Evolutionary conservation across 2,329 filamentous ascomycete genomes (phyloP).

Genomic region (Botrytis fragariae): DNA sequence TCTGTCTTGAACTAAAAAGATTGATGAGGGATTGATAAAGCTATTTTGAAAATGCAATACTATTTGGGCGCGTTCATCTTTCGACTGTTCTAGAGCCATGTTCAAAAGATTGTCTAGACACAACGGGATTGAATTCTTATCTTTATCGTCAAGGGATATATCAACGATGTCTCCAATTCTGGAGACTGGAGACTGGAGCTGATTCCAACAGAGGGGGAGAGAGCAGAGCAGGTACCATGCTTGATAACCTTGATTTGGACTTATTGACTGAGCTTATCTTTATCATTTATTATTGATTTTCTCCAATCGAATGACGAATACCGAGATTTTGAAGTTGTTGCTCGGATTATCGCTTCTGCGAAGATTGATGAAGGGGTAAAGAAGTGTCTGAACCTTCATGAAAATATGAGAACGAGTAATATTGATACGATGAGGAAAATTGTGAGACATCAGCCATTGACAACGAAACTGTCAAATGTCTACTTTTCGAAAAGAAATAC

Average conservation of each 20-base stretch:
- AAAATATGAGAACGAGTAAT: background rate
- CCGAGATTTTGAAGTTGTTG: background rate
- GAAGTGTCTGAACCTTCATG: background rate
- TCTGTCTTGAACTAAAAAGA: too few relatives aligned
- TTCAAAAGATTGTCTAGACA: background rate
- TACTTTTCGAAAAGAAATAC: background rate
- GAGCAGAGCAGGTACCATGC: background rate
- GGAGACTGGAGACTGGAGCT: background rate
- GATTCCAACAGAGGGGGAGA: background rate
- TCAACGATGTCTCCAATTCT: background rate
- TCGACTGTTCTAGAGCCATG: too few relatives aligned
- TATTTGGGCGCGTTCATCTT: too few relatives aligned
- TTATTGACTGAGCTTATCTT: background rate
- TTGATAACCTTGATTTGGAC: background rate
- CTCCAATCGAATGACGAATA: background rate
- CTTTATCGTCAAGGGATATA: background rate
- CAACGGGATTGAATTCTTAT: background rate
- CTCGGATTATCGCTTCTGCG: background rate
- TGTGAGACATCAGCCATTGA: background rate
- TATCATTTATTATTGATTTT: background rate
- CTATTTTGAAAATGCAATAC: too few relatives aligned
- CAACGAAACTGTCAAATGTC: background rate
- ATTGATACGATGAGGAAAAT: background rate
- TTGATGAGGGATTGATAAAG: too few relatives aligned
- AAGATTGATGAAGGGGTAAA: slow-evolving; percentile 12